A percentile compares a stretch with the other conserved stretches of the same genome.
These are phyloP conservation scores for Carnegiea gigantea DNA, from an alignment of 179 eudicot genomes.

Conservation along the genomic window DNA sequence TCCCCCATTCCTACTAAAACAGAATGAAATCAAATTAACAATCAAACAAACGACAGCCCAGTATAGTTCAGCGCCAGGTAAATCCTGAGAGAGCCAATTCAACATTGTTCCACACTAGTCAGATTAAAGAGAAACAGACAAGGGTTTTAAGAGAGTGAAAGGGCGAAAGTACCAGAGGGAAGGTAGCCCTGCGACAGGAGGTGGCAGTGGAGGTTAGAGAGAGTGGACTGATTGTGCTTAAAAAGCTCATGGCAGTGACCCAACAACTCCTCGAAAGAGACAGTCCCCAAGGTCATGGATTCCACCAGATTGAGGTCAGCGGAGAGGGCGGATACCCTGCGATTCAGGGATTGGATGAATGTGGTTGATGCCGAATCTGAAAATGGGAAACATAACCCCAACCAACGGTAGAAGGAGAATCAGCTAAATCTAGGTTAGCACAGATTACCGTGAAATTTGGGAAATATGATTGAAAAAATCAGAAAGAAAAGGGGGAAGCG, in stretches of 20 bases:
- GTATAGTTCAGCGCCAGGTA: not conserved
- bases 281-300: conserved; percentile 72
- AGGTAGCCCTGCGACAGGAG: conserved; percentile 46
- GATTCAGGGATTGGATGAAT: conserved; percentile 69
- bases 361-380: conserved; percentile 89
- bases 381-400: not conserved
- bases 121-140: not conserved
- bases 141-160: not conserved
- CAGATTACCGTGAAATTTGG: not conserved
- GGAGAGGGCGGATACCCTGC: conserved; percentile 45
- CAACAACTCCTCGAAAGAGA: conserved; percentile 87
- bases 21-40: not conserved
- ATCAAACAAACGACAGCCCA: not conserved
- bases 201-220: conserved; percentile 44
- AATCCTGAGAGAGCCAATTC: not conserved
- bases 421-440: not conserved
- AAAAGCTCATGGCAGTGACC: conserved; percentile 80
- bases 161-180: conserved; percentile 34
- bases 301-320: conserved; percentile 72
- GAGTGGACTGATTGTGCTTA: conserved; percentile 57
- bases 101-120: no score
- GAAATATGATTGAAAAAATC: not conserved
- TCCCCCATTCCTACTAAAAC: not conserved
- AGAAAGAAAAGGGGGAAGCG: not conserved
- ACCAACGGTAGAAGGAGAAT: not conserved